phyloP scores from a whole-genome alignment of 305 asterid species.

The Ajuga reptans region DNA sequence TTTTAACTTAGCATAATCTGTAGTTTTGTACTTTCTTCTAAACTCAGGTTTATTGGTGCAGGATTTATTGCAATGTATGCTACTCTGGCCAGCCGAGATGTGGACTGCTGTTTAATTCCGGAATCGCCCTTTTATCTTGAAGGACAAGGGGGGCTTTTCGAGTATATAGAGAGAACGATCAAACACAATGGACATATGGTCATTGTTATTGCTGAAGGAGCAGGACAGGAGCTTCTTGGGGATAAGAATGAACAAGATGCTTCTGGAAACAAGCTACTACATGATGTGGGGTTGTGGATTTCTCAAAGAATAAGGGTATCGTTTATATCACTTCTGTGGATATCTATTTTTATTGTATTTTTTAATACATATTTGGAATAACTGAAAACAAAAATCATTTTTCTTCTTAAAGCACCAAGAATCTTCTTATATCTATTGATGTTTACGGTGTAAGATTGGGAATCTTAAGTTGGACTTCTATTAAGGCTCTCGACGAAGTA shows the following conservation, averaged over 20 bases:
- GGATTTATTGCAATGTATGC: constrained; percentile 79
- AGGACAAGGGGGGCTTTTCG: constrained; percentile 65
- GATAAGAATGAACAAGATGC: constrained; percentile 58
- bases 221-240: constrained; percentile 67
- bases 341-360: not conserved
- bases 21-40: constrained; percentile 1
- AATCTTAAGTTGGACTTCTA: too few species aligned
- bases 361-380: not conserved
- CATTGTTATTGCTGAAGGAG: constrained; percentile 80
- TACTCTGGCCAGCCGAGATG: constrained; percentile 77
- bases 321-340: not conserved
- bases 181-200: constrained; percentile 80
- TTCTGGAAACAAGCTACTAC: constrained; percentile 71
- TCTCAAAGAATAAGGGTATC: constrained; percentile 63
- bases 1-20: not conserved
- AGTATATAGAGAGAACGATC: constrained; percentile 50
- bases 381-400: not conserved
- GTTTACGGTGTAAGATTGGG: not conserved
- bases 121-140: constrained; percentile 69
- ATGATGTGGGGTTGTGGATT: constrained; percentile 77
- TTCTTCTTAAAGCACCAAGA: not conserved
- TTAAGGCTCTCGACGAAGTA: too few species aligned
- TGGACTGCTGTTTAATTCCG: constrained; percentile 71
- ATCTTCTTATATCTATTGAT: not conserved
- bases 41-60: constrained; percentile 25